Percentiles rank a stretch among this genome's conserved stretches.
These are phyloP conservation scores for Vanderwaltozyma polyspora DNA, from an alignment of 805 yeast species.

Conservation along the genomic window DNA sequence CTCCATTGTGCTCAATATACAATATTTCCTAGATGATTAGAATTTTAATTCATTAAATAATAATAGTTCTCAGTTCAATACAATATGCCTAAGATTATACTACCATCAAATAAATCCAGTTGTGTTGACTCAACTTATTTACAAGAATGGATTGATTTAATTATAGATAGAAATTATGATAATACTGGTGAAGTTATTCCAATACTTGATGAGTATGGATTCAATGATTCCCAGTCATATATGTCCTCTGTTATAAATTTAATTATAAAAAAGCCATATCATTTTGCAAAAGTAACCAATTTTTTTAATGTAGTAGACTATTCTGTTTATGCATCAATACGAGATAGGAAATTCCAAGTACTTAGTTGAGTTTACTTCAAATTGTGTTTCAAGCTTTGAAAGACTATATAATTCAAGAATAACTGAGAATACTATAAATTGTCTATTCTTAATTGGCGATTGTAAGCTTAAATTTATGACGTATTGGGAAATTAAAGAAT, in stretches of 20 bases:
- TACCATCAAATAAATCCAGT: constrained; percentile 7
- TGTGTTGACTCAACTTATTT: constrained; percentile 14
- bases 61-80: neutral
- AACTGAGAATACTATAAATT: constrained; percentile 17
- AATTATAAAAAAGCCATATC: constrained; percentile 1
- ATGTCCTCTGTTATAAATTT: constrained; percentile 7
- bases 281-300: constrained; percentile 11
- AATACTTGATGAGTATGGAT: constrained; percentile 4
- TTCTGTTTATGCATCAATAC: constrained; percentile 17
- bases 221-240: constrained; percentile 5
- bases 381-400: constrained; percentile 22
- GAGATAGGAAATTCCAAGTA: constrained; percentile 15
- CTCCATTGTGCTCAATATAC: neutral
- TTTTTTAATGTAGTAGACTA: constrained; percentile 15
- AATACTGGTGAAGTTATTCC: constrained; percentile 6
- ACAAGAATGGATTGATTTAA: constrained; percentile 14
- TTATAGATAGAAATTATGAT: constrained; percentile 2
- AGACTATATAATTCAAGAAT: constrained; percentile 14
- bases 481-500: neutral
- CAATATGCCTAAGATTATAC: constrained; percentile 14
- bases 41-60: neutral
- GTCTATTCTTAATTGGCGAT: constrained; percentile 21
- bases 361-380: constrained; percentile 26
- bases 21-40: too few relatives aligned
- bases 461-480: constrained; percentile 6